A percentile compares a stretch with the other conserved stretches of the same genome.
Conservation (phyloP, 345 rosid genomes). For the Syzygium oleosum region DNA sequence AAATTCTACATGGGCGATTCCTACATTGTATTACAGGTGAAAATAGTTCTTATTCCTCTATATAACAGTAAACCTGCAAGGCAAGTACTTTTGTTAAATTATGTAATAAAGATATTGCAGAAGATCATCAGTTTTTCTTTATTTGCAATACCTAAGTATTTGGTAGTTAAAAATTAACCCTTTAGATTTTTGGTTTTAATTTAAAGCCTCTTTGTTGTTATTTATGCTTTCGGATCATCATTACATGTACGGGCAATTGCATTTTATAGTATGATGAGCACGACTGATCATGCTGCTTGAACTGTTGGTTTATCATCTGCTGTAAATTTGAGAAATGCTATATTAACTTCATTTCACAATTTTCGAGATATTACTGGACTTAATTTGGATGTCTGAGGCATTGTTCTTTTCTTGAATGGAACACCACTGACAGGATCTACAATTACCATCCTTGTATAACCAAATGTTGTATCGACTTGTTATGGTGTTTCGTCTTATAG, state of each 20-base stretch:
- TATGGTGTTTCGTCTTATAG: background rate
- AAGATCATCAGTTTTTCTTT: background rate
- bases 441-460: background rate
- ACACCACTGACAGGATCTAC: background rate
- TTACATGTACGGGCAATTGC: background rate
- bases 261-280: background rate
- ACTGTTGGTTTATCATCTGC: background rate
- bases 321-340: background rate
- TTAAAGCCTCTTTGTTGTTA: background rate
- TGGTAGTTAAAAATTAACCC: background rate
- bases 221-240: background rate
- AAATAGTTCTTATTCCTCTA: background rate
- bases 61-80: background rate
- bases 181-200: background rate
- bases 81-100: background rate
- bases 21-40: slow-evolving; percentile 89
- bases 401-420: background rate
- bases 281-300: background rate
- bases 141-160: background rate
- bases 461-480: background rate
- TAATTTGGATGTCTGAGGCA: background rate
- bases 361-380: background rate
- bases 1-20: slow-evolving; percentile 94
- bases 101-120: background rate
- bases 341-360: background rate